phyloP scores from a whole-genome alignment of 2,329 filamentous ascomycete genomes.

The Tolypocladium amazonense region DNA sequence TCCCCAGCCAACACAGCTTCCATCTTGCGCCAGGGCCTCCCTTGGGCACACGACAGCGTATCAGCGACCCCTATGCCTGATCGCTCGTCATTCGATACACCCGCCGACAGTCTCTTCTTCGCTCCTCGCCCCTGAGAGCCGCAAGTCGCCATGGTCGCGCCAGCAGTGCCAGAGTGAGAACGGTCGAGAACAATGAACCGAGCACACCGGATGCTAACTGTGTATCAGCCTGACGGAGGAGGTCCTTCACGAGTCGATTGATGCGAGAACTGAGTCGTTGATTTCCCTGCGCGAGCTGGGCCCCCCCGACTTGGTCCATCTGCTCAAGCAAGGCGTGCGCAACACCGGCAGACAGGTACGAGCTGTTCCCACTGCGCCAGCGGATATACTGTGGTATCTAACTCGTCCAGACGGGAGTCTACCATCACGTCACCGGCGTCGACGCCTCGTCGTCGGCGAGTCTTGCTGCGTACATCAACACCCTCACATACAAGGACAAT shows the following conservation, averaged over 20 bases:
- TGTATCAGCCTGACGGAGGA: slow-evolving; percentile 77
- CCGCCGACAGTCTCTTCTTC: background rate
- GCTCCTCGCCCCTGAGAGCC: slow-evolving; percentile 3
- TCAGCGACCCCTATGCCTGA: background rate
- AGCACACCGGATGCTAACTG: slow-evolving; percentile 10
- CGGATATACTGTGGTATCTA: slow-evolving; percentile 6
- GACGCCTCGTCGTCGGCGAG: slow-evolving; percentile 97
- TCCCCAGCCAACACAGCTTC: background rate
- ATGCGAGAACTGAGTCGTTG: slow-evolving; percentile 83
- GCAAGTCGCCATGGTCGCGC: slow-evolving; percentile 52
- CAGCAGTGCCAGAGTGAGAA: slow-evolving; percentile 64
- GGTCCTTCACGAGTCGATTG: slow-evolving; percentile 80
- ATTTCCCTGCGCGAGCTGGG: slow-evolving; percentile 82
- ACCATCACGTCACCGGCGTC: slow-evolving; percentile 95
- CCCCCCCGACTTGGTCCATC: slow-evolving; percentile 88
- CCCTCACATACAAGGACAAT: slow-evolving; percentile 79
- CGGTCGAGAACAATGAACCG: background rate
- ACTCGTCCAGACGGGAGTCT: slow-evolving; percentile 64
- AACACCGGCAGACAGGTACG: slow-evolving; percentile 46
- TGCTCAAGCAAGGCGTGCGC: slow-evolving; percentile 63
- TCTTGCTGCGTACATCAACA: slow-evolving; percentile 96
- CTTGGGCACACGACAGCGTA: background rate
- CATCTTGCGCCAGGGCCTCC: background rate
- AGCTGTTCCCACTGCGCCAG: background rate
- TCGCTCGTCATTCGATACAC: background rate